These are phyloP conservation scores for Bolboschoenoplectus hybrid DNA, from an alignment of 202 grass and related monocot species.

Conservation along the genomic window DNA sequence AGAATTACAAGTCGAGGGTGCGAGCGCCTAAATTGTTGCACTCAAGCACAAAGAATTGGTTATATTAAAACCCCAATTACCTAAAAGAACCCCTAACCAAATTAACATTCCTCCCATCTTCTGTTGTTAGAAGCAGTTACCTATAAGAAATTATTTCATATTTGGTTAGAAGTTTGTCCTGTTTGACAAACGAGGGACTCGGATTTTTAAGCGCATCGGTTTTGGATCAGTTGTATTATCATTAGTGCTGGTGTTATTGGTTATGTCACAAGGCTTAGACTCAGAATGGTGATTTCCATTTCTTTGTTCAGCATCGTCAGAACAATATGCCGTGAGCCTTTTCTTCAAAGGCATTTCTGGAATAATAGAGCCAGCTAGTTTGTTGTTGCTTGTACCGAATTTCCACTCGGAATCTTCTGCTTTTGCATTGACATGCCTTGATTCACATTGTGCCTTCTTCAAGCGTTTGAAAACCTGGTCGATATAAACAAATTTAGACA, in stretches of 20 bases:
- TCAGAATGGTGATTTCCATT: not conserved
- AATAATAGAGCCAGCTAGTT: not conserved
- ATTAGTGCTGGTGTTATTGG: constrained; percentile 15
- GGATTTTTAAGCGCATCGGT: constrained; percentile 67
- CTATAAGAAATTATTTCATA: constrained; percentile 30
- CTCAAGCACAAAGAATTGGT: constrained; percentile 45
- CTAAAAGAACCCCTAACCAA: constrained; percentile 32
- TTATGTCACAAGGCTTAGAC: constrained; percentile 1
- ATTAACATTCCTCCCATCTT: constrained; percentile 28
- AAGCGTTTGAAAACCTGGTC: constrained; percentile 76
- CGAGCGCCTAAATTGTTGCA: constrained; percentile 41
- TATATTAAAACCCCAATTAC: constrained; percentile 38
- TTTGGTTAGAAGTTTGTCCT: constrained; percentile 37
- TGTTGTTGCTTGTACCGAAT: not conserved
- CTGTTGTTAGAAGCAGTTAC: constrained; percentile 39
- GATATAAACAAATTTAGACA: constrained; percentile 30
- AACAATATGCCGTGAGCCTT: constrained; percentile 15
- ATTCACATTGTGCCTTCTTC: constrained; percentile 68
- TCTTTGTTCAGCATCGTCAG: constrained; percentile 1
- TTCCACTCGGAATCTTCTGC: constrained; percentile 38
- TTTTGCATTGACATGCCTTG: constrained; percentile 27
- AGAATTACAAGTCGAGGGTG: constrained; percentile 38
- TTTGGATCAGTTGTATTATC: constrained; percentile 43
- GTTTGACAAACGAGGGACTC: constrained; percentile 49
- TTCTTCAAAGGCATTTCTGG: constrained; percentile 39